phyloP scores from a whole-genome alignment of 192 early-diverging fungal genomes.

The Coemansia sp. region DNA sequence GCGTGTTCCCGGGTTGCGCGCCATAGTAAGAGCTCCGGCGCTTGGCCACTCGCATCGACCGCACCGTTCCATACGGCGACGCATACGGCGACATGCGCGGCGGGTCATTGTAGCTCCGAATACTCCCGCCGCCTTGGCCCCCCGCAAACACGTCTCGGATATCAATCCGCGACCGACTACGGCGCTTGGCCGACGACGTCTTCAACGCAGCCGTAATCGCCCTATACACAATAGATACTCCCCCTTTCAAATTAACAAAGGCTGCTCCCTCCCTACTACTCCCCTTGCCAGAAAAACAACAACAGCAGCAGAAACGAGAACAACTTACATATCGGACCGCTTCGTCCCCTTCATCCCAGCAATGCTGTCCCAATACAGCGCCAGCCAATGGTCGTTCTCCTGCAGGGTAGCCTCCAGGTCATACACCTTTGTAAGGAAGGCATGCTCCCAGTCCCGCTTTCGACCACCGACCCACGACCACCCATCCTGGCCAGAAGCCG shows the following conservation, averaged over 20 bases:
- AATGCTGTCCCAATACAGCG: slow-evolving; percentile 41
- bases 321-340: slow-evolving; percentile 24
- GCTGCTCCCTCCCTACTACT: too few relatives aligned
- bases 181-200: slow-evolving; percentile 39
- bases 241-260: too few relatives aligned
- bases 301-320: neutral
- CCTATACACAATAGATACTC: neutral
- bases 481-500: neutral
- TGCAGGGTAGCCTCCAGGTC: slow-evolving; percentile 45
- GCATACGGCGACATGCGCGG: slow-evolving; percentile 23
- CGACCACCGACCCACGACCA: slow-evolving; percentile 31
- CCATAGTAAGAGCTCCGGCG: slow-evolving; percentile 18
- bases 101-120: too few relatives aligned
- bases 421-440: slow-evolving; percentile 36
- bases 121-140: neutral
- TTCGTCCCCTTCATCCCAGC: slow-evolving; percentile 27
- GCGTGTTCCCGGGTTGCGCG: slow-evolving; percentile 11
- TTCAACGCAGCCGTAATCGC: slow-evolving; percentile 43
- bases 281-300: neutral
- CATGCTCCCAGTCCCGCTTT: slow-evolving; percentile 49
- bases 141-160: slow-evolving; percentile 43
- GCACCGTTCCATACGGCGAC: slow-evolving; percentile 10
- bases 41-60: slow-evolving; percentile 7
- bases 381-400: slow-evolving; percentile 47
- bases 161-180: slow-evolving; percentile 31